Percentiles rank a stretch among this genome's conserved stretches.
These are phyloP conservation scores for Dacryopinax primogenitus DNA, from an alignment of 768 basidiomycete species.

Conservation along the genomic window DNA sequence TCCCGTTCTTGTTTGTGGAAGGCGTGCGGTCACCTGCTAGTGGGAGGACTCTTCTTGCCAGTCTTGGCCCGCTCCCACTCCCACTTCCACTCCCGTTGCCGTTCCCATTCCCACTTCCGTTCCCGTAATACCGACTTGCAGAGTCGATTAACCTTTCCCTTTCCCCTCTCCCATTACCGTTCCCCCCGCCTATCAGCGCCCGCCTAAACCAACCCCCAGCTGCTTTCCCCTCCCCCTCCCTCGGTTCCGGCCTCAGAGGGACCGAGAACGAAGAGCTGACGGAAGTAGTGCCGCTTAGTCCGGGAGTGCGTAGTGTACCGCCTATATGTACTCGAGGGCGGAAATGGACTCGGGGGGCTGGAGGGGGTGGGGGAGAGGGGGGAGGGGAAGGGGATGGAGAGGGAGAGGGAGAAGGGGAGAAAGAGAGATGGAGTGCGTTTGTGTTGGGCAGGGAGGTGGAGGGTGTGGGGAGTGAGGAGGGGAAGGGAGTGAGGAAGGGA, in stretches of 20 bases:
- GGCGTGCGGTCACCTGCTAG: neutral
- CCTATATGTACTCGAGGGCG: neutral
- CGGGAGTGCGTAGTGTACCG: neutral
- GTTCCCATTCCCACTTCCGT: neutral
- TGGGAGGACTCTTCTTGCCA: neutral
- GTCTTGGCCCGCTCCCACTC: neutral
- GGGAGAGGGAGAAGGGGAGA: neutral
- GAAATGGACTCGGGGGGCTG: neutral
- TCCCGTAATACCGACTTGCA: neutral
- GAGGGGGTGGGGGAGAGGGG: neutral
- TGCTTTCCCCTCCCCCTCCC: slow-evolving; percentile 4
- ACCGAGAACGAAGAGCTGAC: neutral
- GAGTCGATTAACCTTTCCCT: neutral
- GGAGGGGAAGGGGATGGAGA: neutral
- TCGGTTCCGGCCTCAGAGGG: neutral
- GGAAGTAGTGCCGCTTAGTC: neutral
- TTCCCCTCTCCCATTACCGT: neutral
- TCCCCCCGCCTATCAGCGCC: neutral
- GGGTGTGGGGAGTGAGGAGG: neutral
- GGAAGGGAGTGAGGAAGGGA: neutral
- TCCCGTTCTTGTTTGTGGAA: neutral
- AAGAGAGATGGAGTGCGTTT: neutral
- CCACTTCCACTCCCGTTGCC: too few relatives aligned
- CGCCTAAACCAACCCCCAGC: neutral
- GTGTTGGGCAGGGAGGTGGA: neutral